These are phyloP conservation scores for Huntiella omanensis DNA, from an alignment of 2,329 filamentous ascomycete genomes.

Conservation along the genomic window DNA sequence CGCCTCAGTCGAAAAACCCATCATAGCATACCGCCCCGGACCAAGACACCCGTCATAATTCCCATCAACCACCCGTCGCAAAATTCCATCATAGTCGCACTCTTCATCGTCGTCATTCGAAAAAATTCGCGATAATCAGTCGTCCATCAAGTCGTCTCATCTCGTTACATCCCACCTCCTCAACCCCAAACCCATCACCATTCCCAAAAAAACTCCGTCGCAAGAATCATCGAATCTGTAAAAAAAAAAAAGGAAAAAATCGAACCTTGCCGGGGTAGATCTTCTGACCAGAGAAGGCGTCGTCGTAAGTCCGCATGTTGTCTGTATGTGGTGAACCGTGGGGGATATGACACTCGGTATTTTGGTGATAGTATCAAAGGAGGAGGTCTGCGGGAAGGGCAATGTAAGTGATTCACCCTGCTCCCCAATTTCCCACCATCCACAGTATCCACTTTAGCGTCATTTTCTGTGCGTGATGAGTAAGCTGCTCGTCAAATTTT, in stretches of 20 bases:
- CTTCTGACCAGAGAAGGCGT: conserved; percentile 46
- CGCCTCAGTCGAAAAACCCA: too few species aligned
- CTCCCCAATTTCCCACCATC: conserved; percentile 10
- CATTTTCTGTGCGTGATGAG: conserved; percentile 11
- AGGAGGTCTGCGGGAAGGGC: conserved; percentile 12
- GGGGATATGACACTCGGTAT: conserved; percentile 22
- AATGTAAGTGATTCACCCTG: conserved; percentile 11
- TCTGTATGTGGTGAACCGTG: conserved; percentile 19
- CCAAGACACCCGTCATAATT: too few species aligned
- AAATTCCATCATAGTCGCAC: too few species aligned
- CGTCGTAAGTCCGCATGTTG: conserved; percentile 50
- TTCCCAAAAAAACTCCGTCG: too few species aligned
- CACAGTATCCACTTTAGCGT: not conserved
- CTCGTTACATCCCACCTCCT: too few species aligned
- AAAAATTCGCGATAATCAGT: too few species aligned
- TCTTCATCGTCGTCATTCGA: too few species aligned
- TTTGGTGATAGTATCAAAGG: conserved; percentile 21
- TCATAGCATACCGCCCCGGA: too few species aligned
- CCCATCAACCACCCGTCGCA: too few species aligned
- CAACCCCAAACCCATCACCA: too few species aligned
- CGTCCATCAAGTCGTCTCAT: too few species aligned
- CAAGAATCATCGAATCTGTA: conserved; percentile 1
- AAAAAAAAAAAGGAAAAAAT: conserved; percentile 11
- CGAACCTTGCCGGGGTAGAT: conserved; percentile 52
- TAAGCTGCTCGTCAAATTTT: conserved; percentile 13